These are phyloP conservation scores for Sphenostylis stenocarpa DNA, from an alignment of 306 rosid species.

Conservation along the genomic window DNA sequence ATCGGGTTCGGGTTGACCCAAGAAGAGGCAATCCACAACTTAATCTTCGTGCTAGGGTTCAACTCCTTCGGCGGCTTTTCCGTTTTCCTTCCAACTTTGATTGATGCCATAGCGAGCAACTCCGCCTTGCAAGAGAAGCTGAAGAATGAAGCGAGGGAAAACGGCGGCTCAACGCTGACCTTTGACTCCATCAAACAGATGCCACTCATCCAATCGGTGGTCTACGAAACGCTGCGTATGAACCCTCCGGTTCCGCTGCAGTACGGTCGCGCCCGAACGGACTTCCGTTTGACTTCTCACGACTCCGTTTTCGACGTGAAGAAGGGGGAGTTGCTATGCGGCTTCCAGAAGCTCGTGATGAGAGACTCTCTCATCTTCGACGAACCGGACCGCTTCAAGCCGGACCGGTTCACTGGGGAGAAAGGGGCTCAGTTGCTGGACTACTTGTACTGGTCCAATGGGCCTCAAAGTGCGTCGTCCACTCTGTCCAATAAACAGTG, in stretches of 20 bases:
- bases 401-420: constrained; percentile 67
- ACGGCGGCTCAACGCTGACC: constrained; percentile 55
- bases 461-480: constrained; percentile 73
- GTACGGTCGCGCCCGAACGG: constrained; percentile 77
- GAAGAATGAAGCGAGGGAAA: constrained; percentile 62
- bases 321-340: constrained; percentile 89
- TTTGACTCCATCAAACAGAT: constrained; percentile 62
- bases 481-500: constrained; percentile 73
- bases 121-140: constrained; percentile 54
- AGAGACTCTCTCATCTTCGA: constrained; percentile 57
- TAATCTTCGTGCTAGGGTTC: constrained; percentile 81
- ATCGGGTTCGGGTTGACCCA: constrained; percentile 64
- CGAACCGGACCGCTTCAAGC: constrained; percentile 70
- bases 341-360: constrained; percentile 77
- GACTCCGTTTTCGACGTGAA: constrained; percentile 58
- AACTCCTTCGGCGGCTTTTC: constrained; percentile 89
- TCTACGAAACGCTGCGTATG: constrained; percentile 76
- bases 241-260: constrained; percentile 90
- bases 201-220: constrained; percentile 67
- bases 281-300: constrained; percentile 65
- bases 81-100: constrained; percentile 60
- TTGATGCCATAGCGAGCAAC: constrained; percentile 46
- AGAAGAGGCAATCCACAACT: constrained; percentile 73
- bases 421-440: constrained; percentile 55
- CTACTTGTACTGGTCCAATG: constrained; percentile 88